Conservation (phyloP, 371 early-diverging fungal genomes). For the Sanchytrium tribonematis region DNA sequence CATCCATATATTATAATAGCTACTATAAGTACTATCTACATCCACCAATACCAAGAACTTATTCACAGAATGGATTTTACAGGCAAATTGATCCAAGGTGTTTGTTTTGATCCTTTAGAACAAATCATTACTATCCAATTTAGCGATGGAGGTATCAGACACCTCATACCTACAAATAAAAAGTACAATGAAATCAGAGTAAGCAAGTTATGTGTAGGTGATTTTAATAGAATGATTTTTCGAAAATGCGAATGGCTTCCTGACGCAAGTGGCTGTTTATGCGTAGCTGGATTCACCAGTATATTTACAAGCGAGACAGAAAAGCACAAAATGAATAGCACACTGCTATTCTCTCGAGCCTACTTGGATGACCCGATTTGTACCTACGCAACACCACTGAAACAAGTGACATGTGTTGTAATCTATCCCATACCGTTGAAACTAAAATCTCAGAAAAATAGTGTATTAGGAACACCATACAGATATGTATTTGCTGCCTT, state of each 20-base stretch:
- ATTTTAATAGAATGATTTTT: background rate
- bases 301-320: too few relatives aligned
- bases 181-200: background rate
- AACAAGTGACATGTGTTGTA: background rate
- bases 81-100: background rate
- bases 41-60: background rate
- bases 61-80: background rate
- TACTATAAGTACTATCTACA: background rate
- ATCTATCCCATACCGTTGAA: background rate
- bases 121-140: background rate
- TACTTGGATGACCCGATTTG: background rate
- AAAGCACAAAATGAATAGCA: background rate
- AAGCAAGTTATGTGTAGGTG: background rate
- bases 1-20: background rate
- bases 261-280: background rate
- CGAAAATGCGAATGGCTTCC: background rate
- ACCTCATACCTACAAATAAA: background rate
- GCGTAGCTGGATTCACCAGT: background rate
- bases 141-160: background rate
- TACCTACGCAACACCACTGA: background rate
- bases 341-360: background rate
- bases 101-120: background rate
- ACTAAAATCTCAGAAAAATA: background rate
- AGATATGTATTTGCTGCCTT: background rate
- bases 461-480: background rate